Percentiles rank a stretch among this genome's conserved stretches.
phyloP scores from a whole-genome alignment of 2,329 filamentous ascomycete genomes.

The Cladophialophora chaetospira region DNA sequence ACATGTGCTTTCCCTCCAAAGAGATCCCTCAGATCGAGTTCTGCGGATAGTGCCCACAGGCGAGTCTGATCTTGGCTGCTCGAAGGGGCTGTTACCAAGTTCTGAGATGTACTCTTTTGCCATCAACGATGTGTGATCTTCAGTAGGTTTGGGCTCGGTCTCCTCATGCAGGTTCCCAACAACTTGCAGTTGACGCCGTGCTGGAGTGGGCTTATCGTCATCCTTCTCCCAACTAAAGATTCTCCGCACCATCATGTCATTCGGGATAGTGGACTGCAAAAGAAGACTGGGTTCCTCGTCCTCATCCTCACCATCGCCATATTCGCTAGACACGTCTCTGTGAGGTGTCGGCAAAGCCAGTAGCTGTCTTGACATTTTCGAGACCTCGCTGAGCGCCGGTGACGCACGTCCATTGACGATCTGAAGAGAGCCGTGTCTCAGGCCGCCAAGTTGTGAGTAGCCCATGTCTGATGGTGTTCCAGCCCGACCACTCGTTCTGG shows the following conservation, averaged over 20 bases:
- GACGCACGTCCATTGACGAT: slow-evolving; percentile 34
- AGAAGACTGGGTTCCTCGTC: not conserved
- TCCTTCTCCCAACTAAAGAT: slow-evolving; percentile 22
- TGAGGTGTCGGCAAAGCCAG: slow-evolving; percentile 8
- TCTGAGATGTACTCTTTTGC: slow-evolving; percentile 34
- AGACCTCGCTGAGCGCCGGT: slow-evolving; percentile 32
- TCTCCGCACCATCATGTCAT: not conserved
- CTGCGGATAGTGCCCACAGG: slow-evolving; percentile 16
- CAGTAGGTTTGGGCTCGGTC: not conserved
- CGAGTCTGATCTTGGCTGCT: slow-evolving; percentile 2
- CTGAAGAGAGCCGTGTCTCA: slow-evolving; percentile 31
- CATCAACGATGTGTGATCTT: slow-evolving; percentile 23
- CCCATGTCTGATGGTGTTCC: slow-evolving; percentile 31
- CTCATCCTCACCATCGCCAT: slow-evolving; percentile 29
- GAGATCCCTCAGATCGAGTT: slow-evolving; percentile 18
- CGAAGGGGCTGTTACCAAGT: slow-evolving; percentile 29
- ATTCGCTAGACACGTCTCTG: slow-evolving; percentile 31
- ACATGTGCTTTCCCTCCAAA: slow-evolving; percentile 14
- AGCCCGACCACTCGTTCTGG: slow-evolving; percentile 24
- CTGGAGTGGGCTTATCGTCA: slow-evolving; percentile 2
- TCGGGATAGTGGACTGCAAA: not conserved
- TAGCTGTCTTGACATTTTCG: slow-evolving; percentile 27
- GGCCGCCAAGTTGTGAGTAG: slow-evolving; percentile 30
- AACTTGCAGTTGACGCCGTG: slow-evolving; percentile 6
- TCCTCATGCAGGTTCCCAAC: slow-evolving; percentile 3